Percentiles rank a stretch among this genome's conserved stretches.
Evolutionary conservation across 2,329 filamentous ascomycete genomes (phyloP).

Genomic region (Hymenoscyphus fraxineus): DNA sequence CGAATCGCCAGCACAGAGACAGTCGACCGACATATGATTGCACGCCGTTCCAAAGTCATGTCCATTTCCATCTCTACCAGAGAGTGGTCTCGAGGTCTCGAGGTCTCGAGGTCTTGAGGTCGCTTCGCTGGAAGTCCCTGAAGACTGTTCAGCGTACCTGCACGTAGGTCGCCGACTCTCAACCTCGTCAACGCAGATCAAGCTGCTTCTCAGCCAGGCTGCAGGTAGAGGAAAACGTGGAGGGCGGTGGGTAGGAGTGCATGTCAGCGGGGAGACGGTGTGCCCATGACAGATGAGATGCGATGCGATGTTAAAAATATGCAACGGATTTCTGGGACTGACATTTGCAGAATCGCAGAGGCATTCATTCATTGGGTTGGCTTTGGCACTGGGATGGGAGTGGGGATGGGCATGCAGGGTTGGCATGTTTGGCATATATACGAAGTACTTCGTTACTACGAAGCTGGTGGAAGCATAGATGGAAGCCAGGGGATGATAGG

Average conservation of each 20-base stretch:
- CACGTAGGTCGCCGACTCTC: background rate
- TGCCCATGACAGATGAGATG: background rate
- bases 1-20: background rate
- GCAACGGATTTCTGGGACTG: too few species aligned
- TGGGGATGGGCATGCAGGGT: too few species aligned
- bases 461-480: too few species aligned
- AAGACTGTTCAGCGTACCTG: background rate
- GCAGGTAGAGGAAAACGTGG: background rate
- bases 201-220: background rate
- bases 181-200: background rate
- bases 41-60: background rate
- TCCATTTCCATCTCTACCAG: background rate
- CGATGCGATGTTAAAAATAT: too few species aligned
- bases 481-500: too few species aligned
- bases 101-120: too few species aligned
- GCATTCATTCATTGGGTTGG: too few species aligned
- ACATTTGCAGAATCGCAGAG: too few species aligned
- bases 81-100: background rate
- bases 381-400: too few species aligned
- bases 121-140: background rate
- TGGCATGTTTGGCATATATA: too few species aligned
- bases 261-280: background rate
- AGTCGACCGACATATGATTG: background rate
- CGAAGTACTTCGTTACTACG: too few species aligned
- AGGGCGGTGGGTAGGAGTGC: background rate